These are phyloP conservation scores for Boletus coccyginus DNA, from an alignment of 768 basidiomycete genomes.

Conservation along the genomic window DNA sequence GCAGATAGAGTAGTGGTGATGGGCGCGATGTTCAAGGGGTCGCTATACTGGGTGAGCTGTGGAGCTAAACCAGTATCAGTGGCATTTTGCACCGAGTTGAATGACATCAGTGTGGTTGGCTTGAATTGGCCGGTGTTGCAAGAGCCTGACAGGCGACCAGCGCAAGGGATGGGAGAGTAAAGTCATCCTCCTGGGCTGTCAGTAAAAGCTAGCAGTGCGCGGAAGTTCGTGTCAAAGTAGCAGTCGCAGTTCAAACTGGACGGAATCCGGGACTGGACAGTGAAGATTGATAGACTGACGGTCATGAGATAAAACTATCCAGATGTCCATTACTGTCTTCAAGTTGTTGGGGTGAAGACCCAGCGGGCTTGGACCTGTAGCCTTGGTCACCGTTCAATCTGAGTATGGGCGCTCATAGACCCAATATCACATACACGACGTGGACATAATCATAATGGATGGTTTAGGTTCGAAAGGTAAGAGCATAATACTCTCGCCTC, in stretches of 20 bases:
- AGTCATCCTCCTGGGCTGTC: slow-evolving; percentile 6
- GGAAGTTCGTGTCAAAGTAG: neutral
- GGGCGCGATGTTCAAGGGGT: neutral
- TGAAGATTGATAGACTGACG: neutral
- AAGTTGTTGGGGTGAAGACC: neutral
- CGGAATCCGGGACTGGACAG: neutral
- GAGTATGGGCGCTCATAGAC: neutral
- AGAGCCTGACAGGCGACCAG: slow-evolving; percentile 10
- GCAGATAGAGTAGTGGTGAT: neutral
- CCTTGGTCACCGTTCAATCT: neutral
- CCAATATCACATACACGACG: neutral
- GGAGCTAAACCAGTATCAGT: neutral
- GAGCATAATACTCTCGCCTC: neutral
- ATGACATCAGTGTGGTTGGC: neutral
- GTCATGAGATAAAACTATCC: neutral
- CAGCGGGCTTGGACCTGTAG: no score
- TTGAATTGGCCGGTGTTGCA: slow-evolving; percentile 13
- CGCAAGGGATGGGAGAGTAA: slow-evolving; percentile 7
- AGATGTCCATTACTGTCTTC: neutral
- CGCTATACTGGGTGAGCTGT: neutral
- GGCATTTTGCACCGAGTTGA: no score
- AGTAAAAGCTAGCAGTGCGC: neutral
- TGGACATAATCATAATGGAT: neutral
- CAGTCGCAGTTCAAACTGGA: slow-evolving; percentile 7
- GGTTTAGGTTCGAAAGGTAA: neutral